Evolutionary conservation across 768 basidiomycete genomes (phyloP), one percentile per base, ranked within the genome.

Genomic region (Rhizopogon salebrosus): DNA sequence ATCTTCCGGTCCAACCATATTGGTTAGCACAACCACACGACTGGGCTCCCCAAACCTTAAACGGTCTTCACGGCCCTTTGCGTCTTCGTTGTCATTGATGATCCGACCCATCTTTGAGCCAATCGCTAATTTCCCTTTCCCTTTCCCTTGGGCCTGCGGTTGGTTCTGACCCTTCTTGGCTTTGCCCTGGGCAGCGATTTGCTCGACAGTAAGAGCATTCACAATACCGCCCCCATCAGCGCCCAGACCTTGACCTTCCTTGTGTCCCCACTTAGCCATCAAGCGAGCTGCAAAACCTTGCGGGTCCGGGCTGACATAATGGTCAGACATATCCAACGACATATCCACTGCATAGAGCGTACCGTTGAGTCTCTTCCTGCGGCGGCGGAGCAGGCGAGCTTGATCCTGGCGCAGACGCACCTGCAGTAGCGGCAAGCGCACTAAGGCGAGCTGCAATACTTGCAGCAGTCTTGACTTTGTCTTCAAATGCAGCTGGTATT

Each of bases 201-300:
- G 85, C 63, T 95, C 89, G 20, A 95, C 88, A 0, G 84, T 79
- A 4, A 98, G 78, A 5, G 95, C 92, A 53, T 95, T 89, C 40
- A 95, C 83, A 41, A 98, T 95, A 1, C 94, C 94, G 2, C 79
- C 78, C 7, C 85, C 89, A 54, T 89, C 83, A 0, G 80, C 85
- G 31, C 95, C 95, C 1, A 98, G 78, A 9, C 95, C 95, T 70
- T 93, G 86, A 1, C 95, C 95, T 65, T 92, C 91, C 65, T 90
- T 89, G 65, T 97, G 92, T 0, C 95, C 95, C 90, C 89, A 95
- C 72, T 94, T 97, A 3, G 89, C 90, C 93, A 97, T 95, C 59
- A 95, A 65, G 31, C 89, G 85, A 11, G 85, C 85, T 29, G 92
- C 92, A 60, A 95, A 92, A 11, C 79, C 80, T 51, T 83, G 85